phyloP scores from a whole-genome alignment of 2,329 filamentous ascomycete genomes.

The Tolypocladium endophyticum region DNA sequence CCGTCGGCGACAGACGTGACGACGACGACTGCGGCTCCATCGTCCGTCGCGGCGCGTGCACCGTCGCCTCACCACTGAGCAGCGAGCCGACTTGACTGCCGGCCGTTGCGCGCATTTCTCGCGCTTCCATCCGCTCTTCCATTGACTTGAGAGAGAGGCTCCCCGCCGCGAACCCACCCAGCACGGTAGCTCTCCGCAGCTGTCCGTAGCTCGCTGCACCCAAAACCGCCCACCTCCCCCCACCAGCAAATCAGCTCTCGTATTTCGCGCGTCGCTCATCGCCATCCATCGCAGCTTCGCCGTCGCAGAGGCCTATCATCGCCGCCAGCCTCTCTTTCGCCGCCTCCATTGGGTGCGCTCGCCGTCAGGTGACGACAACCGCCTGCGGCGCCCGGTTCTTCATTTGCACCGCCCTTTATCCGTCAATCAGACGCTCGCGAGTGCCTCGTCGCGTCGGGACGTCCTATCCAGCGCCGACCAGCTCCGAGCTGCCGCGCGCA shows the following conservation, averaged over 20 bases:
- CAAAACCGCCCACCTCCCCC: conserved; percentile 9
- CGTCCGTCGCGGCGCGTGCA: neutral
- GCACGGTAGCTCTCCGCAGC: conserved; percentile 3
- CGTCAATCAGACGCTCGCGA: conserved; percentile 12
- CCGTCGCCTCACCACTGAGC: neutral
- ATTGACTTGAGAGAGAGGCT: neutral
- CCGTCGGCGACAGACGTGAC: neutral
- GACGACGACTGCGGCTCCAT: neutral
- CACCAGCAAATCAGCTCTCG: conserved; percentile 41
- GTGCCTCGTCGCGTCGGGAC: conserved; percentile 8
- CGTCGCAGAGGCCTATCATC: conserved; percentile 41
- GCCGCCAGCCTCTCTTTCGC: conserved; percentile 29
- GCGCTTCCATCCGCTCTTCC: neutral
- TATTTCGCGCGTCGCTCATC: conserved; percentile 21
- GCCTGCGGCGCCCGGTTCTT: conserved; percentile 21
- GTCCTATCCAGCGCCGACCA: neutral
- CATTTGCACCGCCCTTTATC: conserved; percentile 10
- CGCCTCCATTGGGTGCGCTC: conserved; percentile 34
- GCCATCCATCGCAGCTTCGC: conserved; percentile 25
- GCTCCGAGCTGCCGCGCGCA: conserved; percentile 3
- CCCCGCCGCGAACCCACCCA: conserved; percentile 1
- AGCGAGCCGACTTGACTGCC: neutral
- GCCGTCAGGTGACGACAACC: conserved; percentile 40
- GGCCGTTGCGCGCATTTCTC: neutral
- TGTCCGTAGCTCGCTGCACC: conserved; percentile 4